Evolutionary conservation across 202 grass and related monocot species (phyloP).

Genomic region (Sporobolus alterniflorus): DNA sequence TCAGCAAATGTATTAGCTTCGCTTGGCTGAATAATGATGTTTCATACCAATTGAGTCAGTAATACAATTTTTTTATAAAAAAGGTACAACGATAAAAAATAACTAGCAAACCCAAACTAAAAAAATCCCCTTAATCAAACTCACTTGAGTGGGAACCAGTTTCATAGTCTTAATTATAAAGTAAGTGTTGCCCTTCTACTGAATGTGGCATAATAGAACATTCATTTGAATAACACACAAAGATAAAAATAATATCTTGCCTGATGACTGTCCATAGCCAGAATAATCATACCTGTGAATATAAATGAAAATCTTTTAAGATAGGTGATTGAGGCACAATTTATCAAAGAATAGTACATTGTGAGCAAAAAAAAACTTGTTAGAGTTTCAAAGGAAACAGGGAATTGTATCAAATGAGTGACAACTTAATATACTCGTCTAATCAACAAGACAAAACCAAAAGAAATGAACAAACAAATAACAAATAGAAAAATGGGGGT

Average conservation of each 20-base stretch:
- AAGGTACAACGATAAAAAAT: not conserved
- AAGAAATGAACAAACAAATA: too few species aligned
- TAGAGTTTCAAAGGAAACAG: not conserved
- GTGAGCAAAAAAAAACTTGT: too few species aligned
- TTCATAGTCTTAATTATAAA: not conserved
- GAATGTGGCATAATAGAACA: constrained; percentile 6
- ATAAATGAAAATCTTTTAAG: constrained; percentile 6
- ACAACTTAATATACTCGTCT: too few species aligned
- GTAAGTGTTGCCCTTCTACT: not conserved
- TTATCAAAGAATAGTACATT: not conserved
- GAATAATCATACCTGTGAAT: constrained; percentile 90
- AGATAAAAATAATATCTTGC: constrained; percentile 63
- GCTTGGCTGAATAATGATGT: constrained; percentile 59
- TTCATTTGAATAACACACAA: not conserved
- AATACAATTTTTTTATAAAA: not conserved
- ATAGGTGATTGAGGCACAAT: not conserved
- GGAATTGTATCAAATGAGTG: not conserved
- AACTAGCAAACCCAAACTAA: not conserved
- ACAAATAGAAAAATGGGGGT: too few species aligned
- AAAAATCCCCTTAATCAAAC: not conserved
- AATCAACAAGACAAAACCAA: too few species aligned
- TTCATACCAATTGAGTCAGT: constrained; percentile 4
- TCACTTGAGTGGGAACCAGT: not conserved
- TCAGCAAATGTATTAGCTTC: constrained; percentile 89
- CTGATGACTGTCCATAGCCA: constrained; percentile 94